Evolutionary conservation across 2,329 filamentous ascomycete species (phyloP).

Genomic region (Diaporthe humulicola): DNA sequence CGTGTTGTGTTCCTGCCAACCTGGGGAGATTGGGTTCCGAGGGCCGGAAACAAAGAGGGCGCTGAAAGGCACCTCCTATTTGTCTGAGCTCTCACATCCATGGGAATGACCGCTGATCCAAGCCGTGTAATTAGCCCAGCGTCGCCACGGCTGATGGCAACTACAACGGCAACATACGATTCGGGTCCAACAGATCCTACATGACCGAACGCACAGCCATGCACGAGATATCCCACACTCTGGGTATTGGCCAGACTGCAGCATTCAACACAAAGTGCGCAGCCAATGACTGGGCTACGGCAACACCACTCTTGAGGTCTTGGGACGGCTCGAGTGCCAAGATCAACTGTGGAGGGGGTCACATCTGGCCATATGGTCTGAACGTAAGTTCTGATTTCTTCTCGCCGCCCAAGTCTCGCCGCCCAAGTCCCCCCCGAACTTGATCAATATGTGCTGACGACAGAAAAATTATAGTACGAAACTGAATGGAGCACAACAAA

Average conservation of each 20-base stretch:
- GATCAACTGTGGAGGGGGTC: slow-evolving; percentile 56
- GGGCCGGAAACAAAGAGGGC: background rate
- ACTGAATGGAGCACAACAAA: slow-evolving; percentile 60
- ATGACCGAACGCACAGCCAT: slow-evolving; percentile 64
- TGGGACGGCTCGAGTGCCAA: slow-evolving; percentile 55
- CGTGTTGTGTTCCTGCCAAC: background rate
- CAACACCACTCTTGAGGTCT: slow-evolving; percentile 53
- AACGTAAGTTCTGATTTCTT: slow-evolving; percentile 43
- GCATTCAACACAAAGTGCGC: slow-evolving; percentile 56
- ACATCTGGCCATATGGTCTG: slow-evolving; percentile 58
- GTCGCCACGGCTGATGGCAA: slow-evolving; percentile 61
- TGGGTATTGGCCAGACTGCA: slow-evolving; percentile 60
- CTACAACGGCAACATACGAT: slow-evolving; percentile 61
- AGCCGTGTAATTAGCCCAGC: slow-evolving; percentile 47
- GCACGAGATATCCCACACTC: slow-evolving; percentile 62
- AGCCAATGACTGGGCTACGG: slow-evolving; percentile 57
- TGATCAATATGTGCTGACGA: background rate
- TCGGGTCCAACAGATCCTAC: slow-evolving; percentile 59
- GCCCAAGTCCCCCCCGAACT: background rate
- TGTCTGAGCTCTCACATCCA: background rate
- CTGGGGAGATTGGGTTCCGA: background rate
- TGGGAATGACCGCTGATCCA: background rate
- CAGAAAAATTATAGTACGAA: slow-evolving; percentile 47
- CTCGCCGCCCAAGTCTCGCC: background rate
- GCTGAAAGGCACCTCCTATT: background rate